A percentile compares a stretch with the other conserved stretches of the same genome.
Conservation (phyloP, 169 alveolate genomes). For the Cryptosporidium parvum region DNA sequence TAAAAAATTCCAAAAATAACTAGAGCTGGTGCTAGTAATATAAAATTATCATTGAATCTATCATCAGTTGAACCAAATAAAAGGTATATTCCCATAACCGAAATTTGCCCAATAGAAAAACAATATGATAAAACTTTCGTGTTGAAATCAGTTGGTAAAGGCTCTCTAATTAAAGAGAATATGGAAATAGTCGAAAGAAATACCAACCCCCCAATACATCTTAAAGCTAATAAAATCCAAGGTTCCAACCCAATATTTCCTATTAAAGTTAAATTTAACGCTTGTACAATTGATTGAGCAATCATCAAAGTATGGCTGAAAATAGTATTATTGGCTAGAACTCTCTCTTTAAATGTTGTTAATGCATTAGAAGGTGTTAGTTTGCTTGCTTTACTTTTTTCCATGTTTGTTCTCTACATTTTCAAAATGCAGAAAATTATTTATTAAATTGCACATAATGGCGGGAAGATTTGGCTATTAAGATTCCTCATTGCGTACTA, state of each 20-base stretch:
- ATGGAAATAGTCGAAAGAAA: constrained; percentile 33
- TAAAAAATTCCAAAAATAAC: constrained; percentile 22
- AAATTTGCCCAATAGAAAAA: constrained; percentile 32
- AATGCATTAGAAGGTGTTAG: background rate
- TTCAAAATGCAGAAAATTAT: background rate
- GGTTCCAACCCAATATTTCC: constrained; percentile 51
- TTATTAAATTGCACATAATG: background rate
- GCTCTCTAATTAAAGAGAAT: constrained; percentile 49
- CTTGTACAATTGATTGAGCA: background rate
- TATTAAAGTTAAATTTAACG: constrained; percentile 8
- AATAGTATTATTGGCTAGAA: background rate
- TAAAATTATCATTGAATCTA: background rate
- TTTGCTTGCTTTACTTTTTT: background rate
- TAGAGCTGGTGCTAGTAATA: constrained; percentile 9
- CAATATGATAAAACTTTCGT: constrained; percentile 35
- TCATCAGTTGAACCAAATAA: constrained; percentile 42
- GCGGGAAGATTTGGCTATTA: background rate
- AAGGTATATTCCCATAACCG: background rate
- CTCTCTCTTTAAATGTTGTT: background rate
- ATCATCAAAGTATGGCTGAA: constrained; percentile 29
- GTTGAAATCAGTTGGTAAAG: constrained; percentile 39
- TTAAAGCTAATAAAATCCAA: constrained; percentile 60
- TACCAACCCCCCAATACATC: constrained; percentile 50
- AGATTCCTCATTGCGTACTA: background rate
- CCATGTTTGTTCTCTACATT: background rate